Percentiles rank a stretch among this genome's conserved stretches.
These are phyloP conservation scores for Datisca glomerata DNA, from an alignment of 306 rosid species.

Conservation along the genomic window DNA sequence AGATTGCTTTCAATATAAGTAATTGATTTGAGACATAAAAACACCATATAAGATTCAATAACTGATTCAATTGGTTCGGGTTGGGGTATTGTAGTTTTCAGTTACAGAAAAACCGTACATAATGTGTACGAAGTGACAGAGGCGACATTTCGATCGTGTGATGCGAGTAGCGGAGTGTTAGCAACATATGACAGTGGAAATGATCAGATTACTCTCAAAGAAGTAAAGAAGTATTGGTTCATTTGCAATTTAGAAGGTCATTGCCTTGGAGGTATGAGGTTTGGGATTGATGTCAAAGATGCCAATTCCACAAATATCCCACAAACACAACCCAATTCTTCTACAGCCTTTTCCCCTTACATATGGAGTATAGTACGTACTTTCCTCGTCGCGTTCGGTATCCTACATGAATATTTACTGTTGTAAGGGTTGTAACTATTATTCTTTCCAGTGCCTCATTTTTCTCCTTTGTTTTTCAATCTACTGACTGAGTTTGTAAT, in stretches of 20 bases:
- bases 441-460: no score
- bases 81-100: constrained; percentile 27
- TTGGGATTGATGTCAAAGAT: constrained; percentile 15
- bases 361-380: not conserved
- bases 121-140: constrained; percentile 20
- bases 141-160: constrained; percentile 20
- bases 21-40: no score
- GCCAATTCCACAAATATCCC: not conserved
- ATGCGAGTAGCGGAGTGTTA: constrained; percentile 19
- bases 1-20: no score
- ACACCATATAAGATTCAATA: no score
- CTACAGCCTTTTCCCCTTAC: not conserved
- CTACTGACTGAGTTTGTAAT: no score
- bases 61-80: no score
- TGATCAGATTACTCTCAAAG: constrained; percentile 15
- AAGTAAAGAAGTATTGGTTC: constrained; percentile 29
- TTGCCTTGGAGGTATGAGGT: constrained; percentile 31
- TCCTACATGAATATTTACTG: no score
- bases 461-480: no score
- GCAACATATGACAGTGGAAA: constrained; percentile 22
- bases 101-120: constrained; percentile 19
- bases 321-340: not conserved
- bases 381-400: not conserved
- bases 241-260: constrained; percentile 23
- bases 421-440: no score